Percentiles rank a stretch among this genome's conserved stretches.
Conservation (phyloP, 495 filamentous ascomycete genomes). For the Lasiosphaeria hispida region DNA sequence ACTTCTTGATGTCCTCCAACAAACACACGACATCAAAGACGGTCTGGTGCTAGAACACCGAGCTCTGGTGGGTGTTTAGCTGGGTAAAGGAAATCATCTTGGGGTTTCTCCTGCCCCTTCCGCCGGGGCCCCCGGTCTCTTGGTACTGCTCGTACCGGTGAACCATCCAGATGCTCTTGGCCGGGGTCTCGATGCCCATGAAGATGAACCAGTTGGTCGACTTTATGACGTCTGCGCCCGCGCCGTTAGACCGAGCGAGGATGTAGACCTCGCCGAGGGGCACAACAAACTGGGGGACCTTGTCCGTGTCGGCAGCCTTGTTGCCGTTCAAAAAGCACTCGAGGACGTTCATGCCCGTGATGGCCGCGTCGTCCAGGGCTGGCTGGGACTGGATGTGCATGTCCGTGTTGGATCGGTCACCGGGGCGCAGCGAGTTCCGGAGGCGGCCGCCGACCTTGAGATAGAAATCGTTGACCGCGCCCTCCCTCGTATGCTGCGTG, state of each 20-base stretch:
- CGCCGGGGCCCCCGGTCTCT: too few relatives aligned
- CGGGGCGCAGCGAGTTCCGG: too few relatives aligned
- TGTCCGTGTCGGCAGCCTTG: background rate
- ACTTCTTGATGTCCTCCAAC: background rate
- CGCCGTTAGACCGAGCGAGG: background rate
- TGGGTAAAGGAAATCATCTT: background rate
- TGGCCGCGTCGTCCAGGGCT: too few relatives aligned
- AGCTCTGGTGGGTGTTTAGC: background rate
- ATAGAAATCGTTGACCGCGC: too few relatives aligned
- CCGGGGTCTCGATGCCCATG: conserved; percentile 2
- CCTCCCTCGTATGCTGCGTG: too few relatives aligned
- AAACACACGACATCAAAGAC: background rate
- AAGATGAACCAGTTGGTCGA: conserved; percentile 11
- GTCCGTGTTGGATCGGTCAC: background rate
- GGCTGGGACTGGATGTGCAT: too few relatives aligned
- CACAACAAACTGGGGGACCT: background rate
- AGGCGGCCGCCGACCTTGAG: too few relatives aligned
- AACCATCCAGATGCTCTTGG: conserved; percentile 11
- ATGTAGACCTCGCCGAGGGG: conserved; percentile 11
- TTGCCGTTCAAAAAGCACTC: background rate
- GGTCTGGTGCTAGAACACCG: too few relatives aligned
- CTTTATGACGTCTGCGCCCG: background rate
- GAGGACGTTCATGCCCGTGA: background rate
- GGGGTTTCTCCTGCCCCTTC: background rate
- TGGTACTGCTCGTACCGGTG: conserved; percentile 4